These are phyloP conservation scores for Colletotrichum australisinense DNA, from an alignment of 2,329 filamentous ascomycete species.

Conservation along the genomic window DNA sequence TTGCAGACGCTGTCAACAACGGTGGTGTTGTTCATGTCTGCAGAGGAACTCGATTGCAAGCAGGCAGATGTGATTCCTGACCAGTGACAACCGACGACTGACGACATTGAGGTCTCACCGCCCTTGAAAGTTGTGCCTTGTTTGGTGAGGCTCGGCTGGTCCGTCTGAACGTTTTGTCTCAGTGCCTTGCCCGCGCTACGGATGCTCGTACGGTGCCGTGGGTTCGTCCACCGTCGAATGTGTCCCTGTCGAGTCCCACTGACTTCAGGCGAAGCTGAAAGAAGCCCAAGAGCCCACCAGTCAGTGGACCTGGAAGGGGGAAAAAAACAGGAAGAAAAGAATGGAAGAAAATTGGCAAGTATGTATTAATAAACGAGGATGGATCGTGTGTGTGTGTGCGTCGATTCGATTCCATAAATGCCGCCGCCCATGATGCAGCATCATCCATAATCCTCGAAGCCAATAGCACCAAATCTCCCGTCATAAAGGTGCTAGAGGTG, in stretches of 20 bases:
- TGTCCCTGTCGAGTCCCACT: slow-evolving; percentile 19
- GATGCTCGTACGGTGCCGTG: too few species aligned
- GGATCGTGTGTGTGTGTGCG: background rate
- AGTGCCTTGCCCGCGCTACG: too few species aligned
- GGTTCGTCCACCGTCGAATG: background rate
- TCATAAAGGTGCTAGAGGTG: background rate
- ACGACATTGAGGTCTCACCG: slow-evolving; percentile 4
- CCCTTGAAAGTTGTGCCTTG: background rate
- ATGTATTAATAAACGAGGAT: background rate
- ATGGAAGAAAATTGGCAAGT: background rate
- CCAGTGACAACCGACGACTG: background rate
- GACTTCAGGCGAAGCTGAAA: too few species aligned
- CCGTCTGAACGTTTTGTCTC: slow-evolving; percentile 2
- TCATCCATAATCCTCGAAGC: slow-evolving; percentile 17
- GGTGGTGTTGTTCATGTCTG: background rate
- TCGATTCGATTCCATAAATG: slow-evolving; percentile 18
- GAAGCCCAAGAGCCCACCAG: too few species aligned
- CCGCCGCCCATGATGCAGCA: slow-evolving; percentile 22
- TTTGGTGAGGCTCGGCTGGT: slow-evolving; percentile 26
- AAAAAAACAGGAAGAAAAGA: background rate
- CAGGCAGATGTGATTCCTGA: too few species aligned
- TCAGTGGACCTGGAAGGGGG: background rate
- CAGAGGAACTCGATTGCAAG: background rate
- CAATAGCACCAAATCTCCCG: slow-evolving; percentile 1
- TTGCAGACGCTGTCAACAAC: background rate